Evolutionary conservation across 2,329 filamentous ascomycete species (phyloP).

Genomic region (Leptographium wingfieldii): DNA sequence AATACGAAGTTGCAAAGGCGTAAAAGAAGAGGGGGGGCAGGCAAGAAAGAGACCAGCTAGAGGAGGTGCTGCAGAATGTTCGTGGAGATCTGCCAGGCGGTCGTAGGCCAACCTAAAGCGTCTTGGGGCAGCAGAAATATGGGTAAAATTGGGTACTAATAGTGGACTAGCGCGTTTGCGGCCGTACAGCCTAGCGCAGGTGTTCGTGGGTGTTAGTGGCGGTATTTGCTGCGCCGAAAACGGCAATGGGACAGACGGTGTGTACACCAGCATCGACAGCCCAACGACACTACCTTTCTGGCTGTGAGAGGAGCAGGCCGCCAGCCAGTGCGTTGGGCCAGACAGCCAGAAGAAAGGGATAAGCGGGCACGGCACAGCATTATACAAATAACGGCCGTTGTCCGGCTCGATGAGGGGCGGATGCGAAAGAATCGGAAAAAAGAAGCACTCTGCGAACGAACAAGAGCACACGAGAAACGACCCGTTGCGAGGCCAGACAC

Average conservation of each 20-base stretch:
- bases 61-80: not conserved
- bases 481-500: not conserved
- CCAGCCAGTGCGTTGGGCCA: not conserved
- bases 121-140: not conserved
- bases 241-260: slow-evolving; percentile 4
- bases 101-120: not conserved
- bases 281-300: not conserved
- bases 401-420: not conserved
- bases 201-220: slow-evolving; percentile 1
- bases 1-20: not conserved
- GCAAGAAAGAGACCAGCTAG: not conserved
- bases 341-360: not conserved
- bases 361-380: not conserved
- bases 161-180: not conserved
- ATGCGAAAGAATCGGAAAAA: not conserved
- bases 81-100: not conserved
- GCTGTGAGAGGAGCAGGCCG: not conserved
- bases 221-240: slow-evolving; percentile 9
- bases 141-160: not conserved
- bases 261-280: not conserved
- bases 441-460: not conserved
- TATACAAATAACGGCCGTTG: slow-evolving; percentile 1
- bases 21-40: not conserved
- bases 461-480: not conserved
- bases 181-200: not conserved